These are phyloP conservation scores for Flagelloscypha sp. DNA, from an alignment of 768 basidiomycete genomes.

Conservation along the genomic window DNA sequence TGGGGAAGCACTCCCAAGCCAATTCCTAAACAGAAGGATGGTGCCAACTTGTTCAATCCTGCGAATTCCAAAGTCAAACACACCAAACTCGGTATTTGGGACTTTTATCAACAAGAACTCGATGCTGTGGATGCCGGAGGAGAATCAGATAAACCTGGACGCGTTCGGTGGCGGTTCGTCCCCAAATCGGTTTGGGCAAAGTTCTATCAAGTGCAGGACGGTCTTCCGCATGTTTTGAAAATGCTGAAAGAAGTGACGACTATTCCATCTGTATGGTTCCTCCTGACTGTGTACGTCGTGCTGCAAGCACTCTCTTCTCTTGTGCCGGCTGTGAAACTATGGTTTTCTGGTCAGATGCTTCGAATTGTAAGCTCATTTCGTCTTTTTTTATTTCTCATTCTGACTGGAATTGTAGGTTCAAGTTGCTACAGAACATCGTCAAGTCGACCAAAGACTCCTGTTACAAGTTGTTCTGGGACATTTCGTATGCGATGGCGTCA, in stretches of 20 bases:
- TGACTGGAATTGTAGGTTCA: slow-evolving; percentile 45
- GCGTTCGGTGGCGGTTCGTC: too few relatives aligned
- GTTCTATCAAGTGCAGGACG: slow-evolving; percentile 29
- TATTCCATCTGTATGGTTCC: slow-evolving; percentile 41
- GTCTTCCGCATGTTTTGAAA: slow-evolving; percentile 54
- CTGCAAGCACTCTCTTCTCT: slow-evolving; percentile 38
- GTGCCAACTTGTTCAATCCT: too few relatives aligned
- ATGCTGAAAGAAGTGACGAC: slow-evolving; percentile 57
- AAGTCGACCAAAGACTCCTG: slow-evolving; percentile 49
- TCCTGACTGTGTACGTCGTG: slow-evolving; percentile 38
- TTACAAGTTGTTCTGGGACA: slow-evolving; percentile 49
- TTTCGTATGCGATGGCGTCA: slow-evolving; percentile 39
- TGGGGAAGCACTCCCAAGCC: too few relatives aligned
- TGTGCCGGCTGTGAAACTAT: slow-evolving; percentile 58
- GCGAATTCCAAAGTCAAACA: slow-evolving; percentile 37
- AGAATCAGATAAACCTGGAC: too few relatives aligned
- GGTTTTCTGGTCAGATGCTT: slow-evolving; percentile 61
- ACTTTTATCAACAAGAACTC: slow-evolving; percentile 38
- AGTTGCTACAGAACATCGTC: slow-evolving; percentile 53
- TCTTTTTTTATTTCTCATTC: slow-evolving; percentile 12
- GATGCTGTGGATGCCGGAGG: too few relatives aligned
- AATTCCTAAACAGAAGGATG: too few relatives aligned
- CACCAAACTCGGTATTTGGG: slow-evolving; percentile 40
- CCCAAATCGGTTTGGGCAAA: too few relatives aligned
- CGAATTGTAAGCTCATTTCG: slow-evolving; percentile 38